Conservation (phyloP, 495 filamentous ascomycete genomes). For the Cercophora newfieldiana region DNA sequence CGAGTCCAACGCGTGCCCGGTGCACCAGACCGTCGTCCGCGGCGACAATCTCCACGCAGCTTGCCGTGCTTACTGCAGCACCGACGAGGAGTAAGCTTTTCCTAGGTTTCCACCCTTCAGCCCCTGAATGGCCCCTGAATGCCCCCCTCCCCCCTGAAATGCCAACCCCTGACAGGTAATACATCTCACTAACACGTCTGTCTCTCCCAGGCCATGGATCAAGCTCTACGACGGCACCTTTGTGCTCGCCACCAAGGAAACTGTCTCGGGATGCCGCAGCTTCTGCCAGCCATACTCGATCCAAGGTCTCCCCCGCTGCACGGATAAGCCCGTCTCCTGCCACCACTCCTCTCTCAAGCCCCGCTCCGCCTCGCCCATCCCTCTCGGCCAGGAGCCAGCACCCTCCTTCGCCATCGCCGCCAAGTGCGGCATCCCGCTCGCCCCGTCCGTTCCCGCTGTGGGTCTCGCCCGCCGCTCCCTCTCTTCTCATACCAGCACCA, state of each 20-base stretch:
- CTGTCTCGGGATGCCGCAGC: conserved; percentile 6
- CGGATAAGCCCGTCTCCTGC: background rate
- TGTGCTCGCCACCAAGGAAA: conserved; percentile 7
- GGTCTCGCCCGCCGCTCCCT: background rate
- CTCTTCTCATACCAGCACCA: background rate
- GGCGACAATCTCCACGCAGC: conserved; percentile 12
- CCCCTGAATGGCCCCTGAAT: background rate
- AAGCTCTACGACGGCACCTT: conserved; percentile 17
- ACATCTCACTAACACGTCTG: background rate
- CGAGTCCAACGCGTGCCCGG: conserved; percentile 14
- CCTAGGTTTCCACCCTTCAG: no score
- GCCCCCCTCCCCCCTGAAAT: background rate
- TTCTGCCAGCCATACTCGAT: conserved; percentile 12
- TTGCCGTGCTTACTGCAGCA: conserved; percentile 19
- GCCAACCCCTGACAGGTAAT: no score
- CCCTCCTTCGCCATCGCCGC: background rate
- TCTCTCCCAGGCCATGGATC: conserved; percentile 12
- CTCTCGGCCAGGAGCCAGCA: background rate
- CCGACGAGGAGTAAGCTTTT: conserved; percentile 17
- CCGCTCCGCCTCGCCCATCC: background rate
- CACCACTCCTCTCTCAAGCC: background rate
- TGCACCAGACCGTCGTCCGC: background rate
- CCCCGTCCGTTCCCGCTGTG: background rate
- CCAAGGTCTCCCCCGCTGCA: conserved; percentile 6
- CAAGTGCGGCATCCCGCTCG: background rate